Evolutionary conservation across 2,329 filamentous ascomycete genomes (phyloP).

Genomic region (Colletotrichum aenigma): DNA sequence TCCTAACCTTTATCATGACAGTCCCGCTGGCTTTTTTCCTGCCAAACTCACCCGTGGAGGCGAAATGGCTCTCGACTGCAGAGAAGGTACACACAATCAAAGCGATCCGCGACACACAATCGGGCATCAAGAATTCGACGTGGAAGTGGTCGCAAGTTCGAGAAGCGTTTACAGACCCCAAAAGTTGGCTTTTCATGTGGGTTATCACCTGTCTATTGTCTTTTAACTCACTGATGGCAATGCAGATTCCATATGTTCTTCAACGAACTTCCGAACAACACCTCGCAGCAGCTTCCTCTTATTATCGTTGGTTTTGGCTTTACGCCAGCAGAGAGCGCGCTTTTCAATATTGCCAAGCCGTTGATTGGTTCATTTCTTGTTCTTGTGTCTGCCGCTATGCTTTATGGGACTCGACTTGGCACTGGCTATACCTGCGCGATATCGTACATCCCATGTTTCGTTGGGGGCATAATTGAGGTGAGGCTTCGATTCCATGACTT

Average conservation of each 20-base stretch:
- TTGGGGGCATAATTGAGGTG: conserved; percentile 26
- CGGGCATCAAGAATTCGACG: conserved; percentile 24
- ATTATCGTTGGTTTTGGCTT: conserved; percentile 27
- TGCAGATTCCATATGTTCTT: conserved; percentile 28
- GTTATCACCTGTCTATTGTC: neutral
- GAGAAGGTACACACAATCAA: conserved; percentile 26
- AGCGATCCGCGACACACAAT: conserved; percentile 23
- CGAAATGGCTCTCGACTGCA: conserved; percentile 22
- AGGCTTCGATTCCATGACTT: neutral
- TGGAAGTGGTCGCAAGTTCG: conserved; percentile 27
- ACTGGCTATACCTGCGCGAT: conserved; percentile 28
- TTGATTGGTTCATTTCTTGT: conserved; percentile 22
- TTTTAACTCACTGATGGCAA: neutral
- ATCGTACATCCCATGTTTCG: conserved; percentile 27
- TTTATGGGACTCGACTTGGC: conserved; percentile 23
- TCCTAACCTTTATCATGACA: neutral
- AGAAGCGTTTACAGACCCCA: conserved; percentile 24
- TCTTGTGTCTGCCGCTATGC: conserved; percentile 23
- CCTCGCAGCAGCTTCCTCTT: conserved; percentile 27
- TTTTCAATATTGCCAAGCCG: conserved; percentile 28
- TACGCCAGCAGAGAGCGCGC: conserved; percentile 25
- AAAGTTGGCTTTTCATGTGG: conserved; percentile 26
- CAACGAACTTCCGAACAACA: conserved; percentile 29
- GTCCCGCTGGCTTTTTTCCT: conserved; percentile 21
- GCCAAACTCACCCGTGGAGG: conserved; percentile 24